Conservation (phyloP, 345 rosid genomes). For the Eucalyptus regnans region DNA sequence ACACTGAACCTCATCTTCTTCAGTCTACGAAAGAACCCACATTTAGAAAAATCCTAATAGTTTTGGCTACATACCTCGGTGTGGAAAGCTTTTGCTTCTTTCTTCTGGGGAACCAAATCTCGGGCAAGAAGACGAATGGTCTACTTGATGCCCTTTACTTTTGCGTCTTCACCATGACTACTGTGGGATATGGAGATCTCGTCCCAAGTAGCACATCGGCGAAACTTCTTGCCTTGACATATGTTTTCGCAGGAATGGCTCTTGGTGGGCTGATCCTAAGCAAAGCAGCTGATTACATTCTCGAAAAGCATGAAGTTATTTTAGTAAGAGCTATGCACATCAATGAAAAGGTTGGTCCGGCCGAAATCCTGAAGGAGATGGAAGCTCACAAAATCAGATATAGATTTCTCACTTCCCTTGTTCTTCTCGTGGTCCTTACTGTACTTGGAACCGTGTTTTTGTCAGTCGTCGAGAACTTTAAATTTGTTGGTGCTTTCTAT, state of each 20-base stretch:
- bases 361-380: constrained; percentile 19
- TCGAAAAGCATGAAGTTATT: constrained; percentile 32
- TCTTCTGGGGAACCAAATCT: constrained; percentile 26
- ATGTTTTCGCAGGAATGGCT: constrained; percentile 39
- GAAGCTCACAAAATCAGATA: constrained; percentile 18
- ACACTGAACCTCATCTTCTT: background rate
- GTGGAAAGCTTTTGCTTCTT: constrained; percentile 28
- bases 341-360: constrained; percentile 2
- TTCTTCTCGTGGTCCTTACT: constrained; percentile 16
- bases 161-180: constrained; percentile 41
- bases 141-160: constrained; percentile 42
- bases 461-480: constrained; percentile 9
- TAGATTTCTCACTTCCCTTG: constrained; percentile 7
- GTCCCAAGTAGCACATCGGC: constrained; percentile 23
- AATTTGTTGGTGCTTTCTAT: constrained; percentile 29
- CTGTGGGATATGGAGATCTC: constrained; percentile 52
- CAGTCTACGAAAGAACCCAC: background rate
- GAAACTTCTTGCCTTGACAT: constrained; percentile 29
- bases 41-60: constrained; percentile 5
- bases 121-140: constrained; percentile 39
- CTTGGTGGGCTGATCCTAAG: constrained; percentile 29
- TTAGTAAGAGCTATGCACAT: constrained; percentile 25
- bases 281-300: constrained; percentile 42
- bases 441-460: constrained; percentile 19
- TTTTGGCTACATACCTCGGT: constrained; percentile 17